phyloP scores from a whole-genome alignment of 225 moss, liverwort and hornwort genomes.

The Sphagnum contortum region DNA sequence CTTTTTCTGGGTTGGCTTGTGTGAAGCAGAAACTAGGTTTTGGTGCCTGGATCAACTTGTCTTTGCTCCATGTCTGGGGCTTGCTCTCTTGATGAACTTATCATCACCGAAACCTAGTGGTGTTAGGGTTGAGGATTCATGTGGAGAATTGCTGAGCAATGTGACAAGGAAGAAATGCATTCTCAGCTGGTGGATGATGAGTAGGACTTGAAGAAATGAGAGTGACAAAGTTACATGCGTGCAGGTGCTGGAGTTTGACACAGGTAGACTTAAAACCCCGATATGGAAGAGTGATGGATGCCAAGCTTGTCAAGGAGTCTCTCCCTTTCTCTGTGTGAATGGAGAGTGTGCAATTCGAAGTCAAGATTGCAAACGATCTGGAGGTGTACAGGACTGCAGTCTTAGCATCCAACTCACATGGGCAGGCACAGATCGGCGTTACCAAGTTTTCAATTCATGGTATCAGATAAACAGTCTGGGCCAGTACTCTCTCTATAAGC shows the following conservation, averaged over 20 bases:
- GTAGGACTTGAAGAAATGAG: not conserved
- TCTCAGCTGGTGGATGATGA: too few relatives aligned
- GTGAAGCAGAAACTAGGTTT: too few relatives aligned
- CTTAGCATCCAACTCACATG: conserved; percentile 58
- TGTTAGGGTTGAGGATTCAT: not conserved
- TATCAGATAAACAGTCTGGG: conserved; percentile 49
- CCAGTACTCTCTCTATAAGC: conserved; percentile 60
- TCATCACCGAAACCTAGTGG: not conserved
- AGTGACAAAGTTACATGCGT: not conserved
- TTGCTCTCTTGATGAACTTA: not conserved
- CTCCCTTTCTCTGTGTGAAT: conserved; percentile 52
- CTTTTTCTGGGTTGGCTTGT: too few relatives aligned
- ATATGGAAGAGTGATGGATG: conserved; percentile 70
- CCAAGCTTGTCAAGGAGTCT: conserved; percentile 36
- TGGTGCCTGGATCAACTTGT: not conserved
- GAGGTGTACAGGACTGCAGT: conserved; percentile 62
- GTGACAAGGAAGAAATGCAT: too few relatives aligned
- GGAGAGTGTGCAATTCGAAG: conserved; percentile 56
- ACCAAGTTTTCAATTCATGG: conserved; percentile 57
- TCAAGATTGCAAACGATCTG: conserved; percentile 28
- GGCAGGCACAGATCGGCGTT: conserved; percentile 55
- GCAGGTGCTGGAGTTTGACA: conserved; percentile 62
- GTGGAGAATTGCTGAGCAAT: too few relatives aligned
- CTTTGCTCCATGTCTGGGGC: not conserved
- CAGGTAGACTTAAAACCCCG: conserved; percentile 37